phyloP scores from a whole-genome alignment of 1,284 basidiomycete genomes.

The Irpex sp. region DNA sequence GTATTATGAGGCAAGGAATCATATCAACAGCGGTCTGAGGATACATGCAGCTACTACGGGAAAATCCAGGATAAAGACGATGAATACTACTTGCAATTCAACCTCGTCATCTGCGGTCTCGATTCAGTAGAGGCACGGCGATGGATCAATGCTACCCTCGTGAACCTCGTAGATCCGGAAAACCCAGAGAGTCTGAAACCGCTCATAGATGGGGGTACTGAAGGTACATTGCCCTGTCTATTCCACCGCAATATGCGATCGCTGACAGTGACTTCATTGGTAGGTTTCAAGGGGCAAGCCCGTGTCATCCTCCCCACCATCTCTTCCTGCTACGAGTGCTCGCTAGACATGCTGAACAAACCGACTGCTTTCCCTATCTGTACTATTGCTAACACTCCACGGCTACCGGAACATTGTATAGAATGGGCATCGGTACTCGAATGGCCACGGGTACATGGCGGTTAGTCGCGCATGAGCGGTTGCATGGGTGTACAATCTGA shows the following conservation, averaged over 20 bases:
- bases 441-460: constrained; percentile 91
- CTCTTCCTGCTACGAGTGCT: constrained; percentile 97
- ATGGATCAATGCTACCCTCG: constrained; percentile 99
- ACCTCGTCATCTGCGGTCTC: constrained; percentile 96
- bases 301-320: constrained; percentile 95
- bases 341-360: constrained; percentile 97
- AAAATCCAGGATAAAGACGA: constrained; percentile 99
- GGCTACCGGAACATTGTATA: constrained; percentile 98
- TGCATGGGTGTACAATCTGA: background rate
- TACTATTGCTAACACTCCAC: constrained; percentile 98
- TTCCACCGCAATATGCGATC: background rate
- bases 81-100: constrained; percentile 96
- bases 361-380: constrained; percentile 98
- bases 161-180: constrained; percentile 89
- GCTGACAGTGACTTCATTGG: constrained; percentile 10
- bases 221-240: constrained; percentile 58
- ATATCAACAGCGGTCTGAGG: background rate
- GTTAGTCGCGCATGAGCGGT: constrained; percentile 36
- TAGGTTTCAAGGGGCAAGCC: constrained; percentile 98
- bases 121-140: constrained; percentile 95
- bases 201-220: constrained; percentile 98
- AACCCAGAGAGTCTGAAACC: constrained; percentile 94
- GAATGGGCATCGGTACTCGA: constrained; percentile 99
- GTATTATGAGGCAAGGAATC: constrained; percentile 26
- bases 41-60: constrained; percentile 73